These are phyloP conservation scores for Pyrenophora seminiperda DNA, from an alignment of 2,329 filamentous ascomycete species.

Conservation along the genomic window DNA sequence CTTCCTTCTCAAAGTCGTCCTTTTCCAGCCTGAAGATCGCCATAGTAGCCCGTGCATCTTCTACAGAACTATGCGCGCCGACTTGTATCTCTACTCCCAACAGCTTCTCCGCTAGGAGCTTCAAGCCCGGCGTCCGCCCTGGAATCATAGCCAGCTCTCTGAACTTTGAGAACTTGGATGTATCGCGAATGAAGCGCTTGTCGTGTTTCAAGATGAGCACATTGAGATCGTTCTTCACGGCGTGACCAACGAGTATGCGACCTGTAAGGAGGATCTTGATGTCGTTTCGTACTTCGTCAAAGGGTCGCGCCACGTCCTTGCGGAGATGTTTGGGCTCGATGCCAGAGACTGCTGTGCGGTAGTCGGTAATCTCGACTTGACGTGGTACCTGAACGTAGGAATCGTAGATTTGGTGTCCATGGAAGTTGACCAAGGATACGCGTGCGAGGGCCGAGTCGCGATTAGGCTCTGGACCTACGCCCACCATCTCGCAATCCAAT, in stretches of 20 bases:
- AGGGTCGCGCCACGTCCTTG: conserved; percentile 53
- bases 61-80: conserved; percentile 65
- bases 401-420: conserved; percentile 91
- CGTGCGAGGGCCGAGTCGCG: conserved; percentile 79
- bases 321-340: conserved; percentile 76
- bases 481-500: conserved; percentile 98
- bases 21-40: conserved; percentile 84
- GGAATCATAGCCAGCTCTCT: conserved; percentile 63
- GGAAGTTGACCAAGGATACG: conserved; percentile 90
- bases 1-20: conserved; percentile 80
- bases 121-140: conserved; percentile 72
- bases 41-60: conserved; percentile 90
- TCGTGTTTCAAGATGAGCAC: conserved; percentile 81
- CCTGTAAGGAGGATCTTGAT: conserved; percentile 71
- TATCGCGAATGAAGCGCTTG: conserved; percentile 79
- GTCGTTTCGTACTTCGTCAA: conserved; percentile 76
- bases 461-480: conserved; percentile 68
- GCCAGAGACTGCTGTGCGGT: conserved; percentile 85
- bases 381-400: conserved; percentile 75
- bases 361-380: conserved; percentile 82
- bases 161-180: conserved; percentile 76
- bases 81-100: conserved; percentile 65
- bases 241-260: conserved; percentile 81
- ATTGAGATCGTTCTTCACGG: conserved; percentile 75
- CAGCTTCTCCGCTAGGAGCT: conserved; percentile 61